Evolutionary conservation across 2,329 filamentous ascomycete genomes (phyloP), one percentile per base, ranked within the genome.

Genomic region (Aphanocladium album): DNA sequence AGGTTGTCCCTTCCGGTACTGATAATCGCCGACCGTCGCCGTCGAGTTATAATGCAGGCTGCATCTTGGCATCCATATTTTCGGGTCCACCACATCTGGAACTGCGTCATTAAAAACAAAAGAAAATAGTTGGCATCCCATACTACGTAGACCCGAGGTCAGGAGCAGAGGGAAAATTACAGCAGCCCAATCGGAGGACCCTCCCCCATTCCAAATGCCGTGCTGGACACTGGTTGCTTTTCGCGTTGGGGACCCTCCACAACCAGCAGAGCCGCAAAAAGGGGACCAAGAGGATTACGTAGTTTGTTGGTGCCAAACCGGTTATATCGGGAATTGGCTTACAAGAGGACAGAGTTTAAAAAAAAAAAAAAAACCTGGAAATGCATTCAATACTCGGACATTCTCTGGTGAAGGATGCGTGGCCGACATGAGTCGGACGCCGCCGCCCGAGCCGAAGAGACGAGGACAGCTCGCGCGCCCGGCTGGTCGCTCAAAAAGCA

Each of bases 151-250:
- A 47, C 6, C 7, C 23, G 45, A 47, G 45, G 45, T 12, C 21
- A 47, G 7, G 21, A 47, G n/a, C 9, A 6, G 12, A 23, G 23
- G 19, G 19, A 47, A 16, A 46, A 47, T n/a, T 27, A 27, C 11
- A 47, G 45, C 14, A 17, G n/a, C n/a, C n/a, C n/a, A n/a, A n/a
- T n/a, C n/a, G n/a, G n/a, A n/a, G n/a, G n/a, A n/a, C n/a, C n/a
- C n/a, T n/a, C n/a, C 46, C 47, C 46, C 56, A 51, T 59, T 51
- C 56, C 37, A 33, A 52, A 59, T 59, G 17, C 47, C 33, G n/a
- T 25, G 14, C 9, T 11, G 23, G 56, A 16, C 35, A 58, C 37
- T 58, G 56, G 56, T 33, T 43, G n/a, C 23, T 30, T n/a, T 12
- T n/a, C 19, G 19, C 21, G 5, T 14, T 5, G 23, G 11, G 19